These are phyloP conservation scores for Hibiscus trionum DNA, from an alignment of 345 rosid genomes.

Conservation along the genomic window DNA sequence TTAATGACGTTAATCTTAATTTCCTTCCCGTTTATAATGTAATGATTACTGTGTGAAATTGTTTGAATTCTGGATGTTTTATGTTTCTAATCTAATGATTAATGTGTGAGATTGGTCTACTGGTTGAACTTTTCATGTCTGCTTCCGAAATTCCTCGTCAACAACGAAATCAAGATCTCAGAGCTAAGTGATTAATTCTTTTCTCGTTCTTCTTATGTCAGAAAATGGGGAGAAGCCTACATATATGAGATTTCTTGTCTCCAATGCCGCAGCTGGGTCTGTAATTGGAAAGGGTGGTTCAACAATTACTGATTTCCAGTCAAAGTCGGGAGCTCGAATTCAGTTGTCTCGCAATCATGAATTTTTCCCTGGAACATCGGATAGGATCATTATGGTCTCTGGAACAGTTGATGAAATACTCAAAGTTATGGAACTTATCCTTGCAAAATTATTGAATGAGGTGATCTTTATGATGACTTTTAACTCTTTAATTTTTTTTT, in stretches of 20 bases:
- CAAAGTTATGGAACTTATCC: slow-evolving; percentile 80
- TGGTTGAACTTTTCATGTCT: background rate
- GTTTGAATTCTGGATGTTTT: background rate
- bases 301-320: slow-evolving; percentile 92
- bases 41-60: slow-evolving; percentile 1
- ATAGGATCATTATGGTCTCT: slow-evolving; percentile 84
- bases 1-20: background rate
- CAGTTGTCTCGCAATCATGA: slow-evolving; percentile 93
- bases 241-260: slow-evolving; percentile 77
- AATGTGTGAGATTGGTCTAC: background rate
- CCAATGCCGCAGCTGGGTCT: slow-evolving; percentile 98
- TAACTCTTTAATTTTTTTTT: background rate
- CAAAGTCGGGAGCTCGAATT: slow-evolving; percentile 89
- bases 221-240: slow-evolving; percentile 79
- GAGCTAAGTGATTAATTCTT: background rate
- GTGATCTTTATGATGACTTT: slow-evolving; percentile 30
- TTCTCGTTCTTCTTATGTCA: slow-evolving; percentile 21
- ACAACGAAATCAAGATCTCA: background rate
- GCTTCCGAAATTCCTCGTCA: background rate
- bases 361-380: slow-evolving; percentile 92
- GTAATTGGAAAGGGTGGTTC: slow-evolving; percentile 99
- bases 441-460: slow-evolving; percentile 80
- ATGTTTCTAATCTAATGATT: background rate
- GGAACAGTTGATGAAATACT: slow-evolving; percentile 72
- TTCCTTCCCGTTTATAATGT: background rate